Evolutionary conservation across 495 filamentous ascomycete genomes (phyloP), one percentile per base, ranked within the genome.

Genomic region (Monascus purpureus): DNA sequence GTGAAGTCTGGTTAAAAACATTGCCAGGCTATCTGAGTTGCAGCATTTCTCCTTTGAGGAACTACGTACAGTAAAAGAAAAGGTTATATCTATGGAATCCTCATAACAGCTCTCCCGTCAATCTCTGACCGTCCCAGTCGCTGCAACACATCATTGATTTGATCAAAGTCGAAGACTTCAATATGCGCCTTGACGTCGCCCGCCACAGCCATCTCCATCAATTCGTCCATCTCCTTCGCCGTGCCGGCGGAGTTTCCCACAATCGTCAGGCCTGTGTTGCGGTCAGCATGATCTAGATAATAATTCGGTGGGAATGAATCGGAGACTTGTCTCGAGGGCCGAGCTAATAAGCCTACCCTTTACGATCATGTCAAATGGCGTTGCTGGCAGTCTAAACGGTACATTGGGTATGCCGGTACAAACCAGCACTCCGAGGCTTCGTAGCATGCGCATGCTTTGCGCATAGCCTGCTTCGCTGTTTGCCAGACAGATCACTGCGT

Each of bases 351-450:
- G 19, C 43, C 19, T 29, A 49, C 57, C 53, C 34, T 53, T 56
- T 7, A 58, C 49, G 36, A 63, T 55, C 57, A 65, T 57, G 22
- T 62, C 61, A 27, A 65, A 53, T 17, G 61, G 61, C 3, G 55
- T 55, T 8, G 51, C 53, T 6, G 59, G 57, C 8, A 60, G 28
- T 8, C 34, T 39, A 31, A 63, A 62, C 7, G 55, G 49, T 4
- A 43, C 32, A 39, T 42, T 53, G 3, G 59, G 59, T 13, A 63
- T 59, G 13, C 61, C 61, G 3, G 63, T 58, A 27, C 61, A 65
- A 9, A 63, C 61, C 7, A 62, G 41, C 1, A 53, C 59, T 2
- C 57, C 61, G 2, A 61, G 42, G 0, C 50, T 45, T 13, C 61
- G 58, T 6, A 62, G 41, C 35, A 61, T 45, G 3, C 49, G 42